Base-by-base conservation (phyloP, 352 stramenopile genomes). In the Lagenidium sp. region DNA sequence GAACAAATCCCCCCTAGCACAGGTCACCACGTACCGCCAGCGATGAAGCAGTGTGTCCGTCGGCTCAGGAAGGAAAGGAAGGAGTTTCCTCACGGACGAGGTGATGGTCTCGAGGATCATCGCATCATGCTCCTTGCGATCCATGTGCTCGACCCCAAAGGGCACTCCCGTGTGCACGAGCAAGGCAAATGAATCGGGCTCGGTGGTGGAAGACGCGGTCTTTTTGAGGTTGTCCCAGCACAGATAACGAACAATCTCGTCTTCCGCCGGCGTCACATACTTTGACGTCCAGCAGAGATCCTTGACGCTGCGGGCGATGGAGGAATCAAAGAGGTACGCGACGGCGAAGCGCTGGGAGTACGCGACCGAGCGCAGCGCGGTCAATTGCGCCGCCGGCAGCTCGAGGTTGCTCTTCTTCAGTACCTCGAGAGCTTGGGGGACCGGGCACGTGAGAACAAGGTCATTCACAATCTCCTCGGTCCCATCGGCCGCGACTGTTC, bases 221-320 rank as follows among this genome's bases (percentile, higher is more conserved):
- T 84, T 84, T 53, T 88, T 88, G 10, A 79, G 44, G 29, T 81
- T 74, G 50, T 88, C 76, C 73, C 76, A 88, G 50, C 73, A 88
- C 28, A 88, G 38, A 45, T 80, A 88, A n/a, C 70, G 76, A 22
- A 88, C 63, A 38, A 83, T 51, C 20, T 81, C 63, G 34, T 81
- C 77, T 42, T 85, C 65, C 21, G 69, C 57, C 1, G 38, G 30
- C 3, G 59, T 38, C 10, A 85, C 55, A 47, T 85, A 88, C 50
- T 78, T 83, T 47, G 63, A 63, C 16, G 64, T 85, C 76, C 72
- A 88, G 0, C 64, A 65, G 7, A 83, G 44, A 28, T 64, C 54
- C 8, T 65, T 30, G 22, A 85, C 70, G 1, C 50, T 26, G 11
- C 49, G 12, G 11, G 56, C 50, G 19, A 74, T 57, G n/a, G 44